These are phyloP conservation scores for Salix koriyanagi DNA, from an alignment of 345 rosid species.

Conservation along the genomic window DNA sequence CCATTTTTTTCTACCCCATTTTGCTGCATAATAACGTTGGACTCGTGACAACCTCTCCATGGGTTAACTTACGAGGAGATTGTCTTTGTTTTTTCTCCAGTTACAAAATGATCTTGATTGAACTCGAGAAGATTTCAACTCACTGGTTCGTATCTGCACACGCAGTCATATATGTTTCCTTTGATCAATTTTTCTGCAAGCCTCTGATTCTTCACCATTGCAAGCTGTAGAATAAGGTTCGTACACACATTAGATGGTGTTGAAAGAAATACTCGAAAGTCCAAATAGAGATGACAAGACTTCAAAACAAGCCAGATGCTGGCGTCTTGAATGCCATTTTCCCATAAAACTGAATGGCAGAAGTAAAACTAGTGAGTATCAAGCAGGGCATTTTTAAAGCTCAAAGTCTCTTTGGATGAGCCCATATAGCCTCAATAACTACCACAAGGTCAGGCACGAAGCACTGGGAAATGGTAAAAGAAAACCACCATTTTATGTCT, in stretches of 20 bases:
- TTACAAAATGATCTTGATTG: not conserved
- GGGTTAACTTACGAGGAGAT: too few species aligned
- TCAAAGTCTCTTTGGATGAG: not conserved
- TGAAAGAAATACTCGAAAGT: not conserved
- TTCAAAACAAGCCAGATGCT: not conserved
- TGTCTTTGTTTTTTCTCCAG: too few species aligned
- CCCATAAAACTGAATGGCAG: not conserved
- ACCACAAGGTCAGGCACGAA: not conserved
- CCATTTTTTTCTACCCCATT: not conserved
- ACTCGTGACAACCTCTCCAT: too few species aligned
- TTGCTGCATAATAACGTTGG: too few species aligned
- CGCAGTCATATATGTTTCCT: conserved; percentile 87
- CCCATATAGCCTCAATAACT: too few species aligned
- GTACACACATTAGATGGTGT: not conserved
- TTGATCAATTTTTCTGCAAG: conserved; percentile 78
- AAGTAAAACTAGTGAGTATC: not conserved
- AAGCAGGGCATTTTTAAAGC: not conserved
- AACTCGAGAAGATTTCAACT: conserved; percentile 9
- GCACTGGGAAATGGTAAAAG: not conserved
- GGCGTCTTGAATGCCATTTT: not conserved
- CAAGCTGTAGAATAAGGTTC: conserved; percentile 53
- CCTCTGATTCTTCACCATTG: conserved; percentile 99
- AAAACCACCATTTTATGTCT: not conserved
- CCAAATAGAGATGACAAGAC: not conserved
- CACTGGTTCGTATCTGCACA: conserved; percentile 82